phyloP scores from a whole-genome alignment of 208 protist species.

The Tetramitus jugosus region DNA sequence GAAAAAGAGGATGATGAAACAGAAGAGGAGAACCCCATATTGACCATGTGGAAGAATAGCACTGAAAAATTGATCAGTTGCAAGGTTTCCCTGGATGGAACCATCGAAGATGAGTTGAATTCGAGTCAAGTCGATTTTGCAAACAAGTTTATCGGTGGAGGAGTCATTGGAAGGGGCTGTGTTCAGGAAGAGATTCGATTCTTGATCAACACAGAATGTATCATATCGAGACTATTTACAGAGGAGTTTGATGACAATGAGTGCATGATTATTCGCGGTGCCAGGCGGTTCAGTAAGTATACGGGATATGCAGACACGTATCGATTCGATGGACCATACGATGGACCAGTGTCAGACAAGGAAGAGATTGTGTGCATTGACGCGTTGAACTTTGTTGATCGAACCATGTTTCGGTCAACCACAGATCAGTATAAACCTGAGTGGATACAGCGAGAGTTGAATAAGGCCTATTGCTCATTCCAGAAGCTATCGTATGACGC shows the following conservation, averaged over 20 bases:
- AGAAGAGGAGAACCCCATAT: too few relatives aligned
- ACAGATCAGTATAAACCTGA: conserved; percentile 46
- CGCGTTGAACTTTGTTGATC: neutral
- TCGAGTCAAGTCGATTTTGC: conserved; percentile 16
- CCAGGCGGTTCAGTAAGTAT: neutral
- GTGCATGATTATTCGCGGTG: neutral
- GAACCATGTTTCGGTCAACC: too few relatives aligned
- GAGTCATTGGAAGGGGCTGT: neutral
- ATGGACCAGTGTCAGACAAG: neutral
- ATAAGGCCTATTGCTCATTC: conserved; percentile 68
- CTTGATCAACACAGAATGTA: conserved; percentile 21
- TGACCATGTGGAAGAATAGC: neutral
- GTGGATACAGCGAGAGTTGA: conserved; percentile 56
- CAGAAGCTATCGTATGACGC: too few relatives aligned
- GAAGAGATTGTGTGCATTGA: neutral
- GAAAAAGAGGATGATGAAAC: too few relatives aligned
- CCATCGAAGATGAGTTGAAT: neutral
- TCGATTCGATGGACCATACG: neutral
- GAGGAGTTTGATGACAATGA: conserved; percentile 23
- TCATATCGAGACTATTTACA: conserved; percentile 19
- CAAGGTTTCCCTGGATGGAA: neutral
- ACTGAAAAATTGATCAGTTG: neutral
- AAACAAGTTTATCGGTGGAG: conserved; percentile 3
- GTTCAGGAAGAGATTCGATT: conserved; percentile 34
- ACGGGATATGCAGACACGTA: conserved; percentile 10